These are phyloP conservation scores for Thraustotheca clavata DNA, from an alignment of 352 stramenopile genomes.

Conservation along the genomic window DNA sequence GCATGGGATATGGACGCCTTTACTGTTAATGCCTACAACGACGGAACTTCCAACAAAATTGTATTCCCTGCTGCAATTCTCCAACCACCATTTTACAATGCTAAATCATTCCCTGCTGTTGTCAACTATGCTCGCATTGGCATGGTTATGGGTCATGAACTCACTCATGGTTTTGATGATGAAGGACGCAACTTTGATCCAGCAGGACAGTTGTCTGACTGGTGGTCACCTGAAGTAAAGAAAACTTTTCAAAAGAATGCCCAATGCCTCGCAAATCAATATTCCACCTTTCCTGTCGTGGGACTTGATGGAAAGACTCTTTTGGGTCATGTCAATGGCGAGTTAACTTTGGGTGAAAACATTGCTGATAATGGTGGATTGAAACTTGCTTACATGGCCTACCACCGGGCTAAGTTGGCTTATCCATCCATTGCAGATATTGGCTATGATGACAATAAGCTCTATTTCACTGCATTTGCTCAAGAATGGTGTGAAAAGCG, in stretches of 20 bases:
- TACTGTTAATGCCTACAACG: slow-evolving; percentile 88
- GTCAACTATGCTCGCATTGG: slow-evolving; percentile 46
- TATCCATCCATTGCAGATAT: slow-evolving; percentile 2
- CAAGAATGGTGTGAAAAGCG: slow-evolving; percentile 59
- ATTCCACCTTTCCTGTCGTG: slow-evolving; percentile 43
- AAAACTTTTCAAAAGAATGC: slow-evolving; percentile 38
- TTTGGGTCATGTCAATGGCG: slow-evolving; percentile 71
- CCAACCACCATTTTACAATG: slow-evolving; percentile 90
- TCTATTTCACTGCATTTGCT: slow-evolving; percentile 64
- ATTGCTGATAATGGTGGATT: slow-evolving; percentile 87
- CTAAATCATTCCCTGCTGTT: slow-evolving; percentile 37
- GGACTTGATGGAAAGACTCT: slow-evolving; percentile 28
- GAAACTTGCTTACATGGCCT: slow-evolving; percentile 70
- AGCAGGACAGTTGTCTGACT: slow-evolving; percentile 88
- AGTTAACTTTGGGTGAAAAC: slow-evolving; percentile 87
- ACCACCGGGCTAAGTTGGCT: slow-evolving; percentile 40
- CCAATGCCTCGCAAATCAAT: slow-evolving; percentile 48
- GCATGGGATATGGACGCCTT: slow-evolving; percentile 88
- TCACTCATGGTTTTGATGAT: slow-evolving; percentile 95
- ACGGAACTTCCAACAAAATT: slow-evolving; percentile 76
- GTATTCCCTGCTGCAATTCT: slow-evolving; percentile 94
- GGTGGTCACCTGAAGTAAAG: slow-evolving; percentile 76
- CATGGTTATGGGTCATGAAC: slow-evolving; percentile 91
- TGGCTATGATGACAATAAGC: slow-evolving; percentile 29
- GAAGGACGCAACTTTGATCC: slow-evolving; percentile 83